Conservation (phyloP, 352 stramenopile species). For the Phytopythium boreale region DNA sequence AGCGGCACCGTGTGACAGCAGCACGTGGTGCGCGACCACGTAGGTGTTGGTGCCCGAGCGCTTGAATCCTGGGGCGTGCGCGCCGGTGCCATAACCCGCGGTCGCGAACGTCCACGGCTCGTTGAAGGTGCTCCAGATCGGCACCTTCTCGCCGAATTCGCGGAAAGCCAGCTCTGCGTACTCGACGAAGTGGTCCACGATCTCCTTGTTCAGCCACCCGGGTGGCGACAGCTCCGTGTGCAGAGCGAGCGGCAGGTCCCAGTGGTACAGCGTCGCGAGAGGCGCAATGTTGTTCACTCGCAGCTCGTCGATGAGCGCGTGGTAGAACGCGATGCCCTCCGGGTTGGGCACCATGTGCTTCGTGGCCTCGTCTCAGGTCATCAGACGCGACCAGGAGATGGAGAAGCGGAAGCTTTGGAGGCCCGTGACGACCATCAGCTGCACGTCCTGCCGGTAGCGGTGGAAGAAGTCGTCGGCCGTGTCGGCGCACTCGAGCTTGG, state of each 20-base stretch:
- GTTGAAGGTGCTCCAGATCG: slow-evolving; percentile 95
- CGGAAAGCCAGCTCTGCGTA: slow-evolving; percentile 92
- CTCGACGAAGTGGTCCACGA: slow-evolving; percentile 69
- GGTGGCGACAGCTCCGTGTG: slow-evolving; percentile 72
- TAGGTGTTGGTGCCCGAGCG: slow-evolving; percentile 50
- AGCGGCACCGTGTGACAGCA: slow-evolving; percentile 88
- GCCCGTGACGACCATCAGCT: slow-evolving; percentile 90
- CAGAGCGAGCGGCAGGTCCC: slow-evolving; percentile 91
- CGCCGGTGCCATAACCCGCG: slow-evolving; percentile 83
- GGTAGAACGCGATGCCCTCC: slow-evolving; percentile 91
- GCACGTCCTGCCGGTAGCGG: slow-evolving; percentile 88
- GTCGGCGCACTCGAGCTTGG: slow-evolving; percentile 82
- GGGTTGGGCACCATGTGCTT: slow-evolving; percentile 72
- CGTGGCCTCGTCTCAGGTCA: slow-evolving; percentile 66
- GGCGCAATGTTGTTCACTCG: slow-evolving; percentile 75
- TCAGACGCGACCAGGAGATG: slow-evolving; percentile 91
- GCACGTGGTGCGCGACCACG: slow-evolving; percentile 79
- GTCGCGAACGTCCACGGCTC: slow-evolving; percentile 88
- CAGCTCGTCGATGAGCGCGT: slow-evolving; percentile 88
- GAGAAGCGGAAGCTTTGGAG: slow-evolving; percentile 92
- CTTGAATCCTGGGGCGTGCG: slow-evolving; percentile 32
- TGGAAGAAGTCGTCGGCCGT: slow-evolving; percentile 94
- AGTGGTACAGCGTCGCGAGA: slow-evolving; percentile 95
- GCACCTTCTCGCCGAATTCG: slow-evolving; percentile 89
- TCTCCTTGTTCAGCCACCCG: slow-evolving; percentile 63